Evolutionary conservation across 495 filamentous ascomycete species (phyloP), one percentile per base, ranked within the genome.

Genomic region (Tetracladium marchalianum): DNA sequence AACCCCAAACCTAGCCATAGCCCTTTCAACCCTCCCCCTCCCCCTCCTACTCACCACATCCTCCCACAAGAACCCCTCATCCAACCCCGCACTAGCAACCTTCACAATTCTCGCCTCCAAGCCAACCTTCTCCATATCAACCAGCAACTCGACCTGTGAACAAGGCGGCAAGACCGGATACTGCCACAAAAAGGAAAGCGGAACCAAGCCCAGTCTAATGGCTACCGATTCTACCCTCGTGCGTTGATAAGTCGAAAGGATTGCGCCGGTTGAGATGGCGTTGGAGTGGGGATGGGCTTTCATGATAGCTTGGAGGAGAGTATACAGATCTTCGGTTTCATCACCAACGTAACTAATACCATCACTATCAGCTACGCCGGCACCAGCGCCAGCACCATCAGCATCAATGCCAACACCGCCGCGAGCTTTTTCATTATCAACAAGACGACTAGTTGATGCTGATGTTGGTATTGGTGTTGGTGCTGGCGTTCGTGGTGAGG

Each of bases 181-280:
- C 65, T 89, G 82, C 92, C 92, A 99, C 37, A 99, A 68, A 63
- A 80, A 96, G 1, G 86, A 78, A 18, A 99, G 68, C 2, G 92
- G 87, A 0, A 75, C 71, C 2, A 99, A 71, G 10, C 82, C 82
- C 1, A 99, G 66, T 7, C 92, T 71, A 0, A 73, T 51, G 3
- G 87, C 87, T 9, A 97, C 84, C 35, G 84, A 88, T 67, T 99
- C 92, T 18, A 97, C 81, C 10, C 92, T 71, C 0, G 90, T 97
- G 41, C 92, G 83, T 65, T 99, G 92, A 62, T 99, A 99, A 1
- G 87, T 92, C 1, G 83, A 89, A 17, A 97, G 71, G 50, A 99
- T 96, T 2, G 92, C 92, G 40, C 92, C 92, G 0, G 89, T 85
- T 42, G 80, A 87, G 50, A 98, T 66, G 24, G 90, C 92, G 54